A percentile compares a stretch with the other conserved stretches of the same genome.
These are phyloP conservation scores for Botrytis hyacinthi DNA, from an alignment of 2,329 filamentous ascomycete genomes.

Conservation along the genomic window DNA sequence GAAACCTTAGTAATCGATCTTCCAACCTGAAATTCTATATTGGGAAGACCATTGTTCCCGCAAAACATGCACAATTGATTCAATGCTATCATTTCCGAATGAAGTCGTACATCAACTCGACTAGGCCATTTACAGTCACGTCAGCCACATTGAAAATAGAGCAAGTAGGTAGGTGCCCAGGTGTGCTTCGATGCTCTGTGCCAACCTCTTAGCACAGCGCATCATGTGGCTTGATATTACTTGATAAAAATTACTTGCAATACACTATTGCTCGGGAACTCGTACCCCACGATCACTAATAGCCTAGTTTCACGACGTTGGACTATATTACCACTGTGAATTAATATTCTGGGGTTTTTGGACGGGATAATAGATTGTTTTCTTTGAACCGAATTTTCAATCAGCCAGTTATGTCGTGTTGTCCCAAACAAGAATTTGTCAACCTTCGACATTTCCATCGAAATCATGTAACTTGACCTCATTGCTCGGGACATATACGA, in stretches of 20 bases:
- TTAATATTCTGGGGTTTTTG: neutral
- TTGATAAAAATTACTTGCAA: neutral
- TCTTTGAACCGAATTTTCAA: neutral
- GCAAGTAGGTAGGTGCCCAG: neutral
- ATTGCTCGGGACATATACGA: neutral
- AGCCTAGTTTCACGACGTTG: constrained; percentile 7
- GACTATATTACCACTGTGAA: neutral
- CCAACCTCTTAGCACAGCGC: neutral
- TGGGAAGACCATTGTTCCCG: neutral
- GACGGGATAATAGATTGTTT: neutral
- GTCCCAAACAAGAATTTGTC: neutral
- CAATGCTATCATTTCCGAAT: neutral
- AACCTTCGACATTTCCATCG: neutral
- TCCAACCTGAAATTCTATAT: neutral
- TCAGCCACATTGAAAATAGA: constrained; percentile 6
- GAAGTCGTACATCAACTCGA: neutral
- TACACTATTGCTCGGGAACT: neutral
- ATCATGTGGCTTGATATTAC: constrained; percentile 15
- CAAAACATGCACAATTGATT: neutral
- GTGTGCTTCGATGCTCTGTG: neutral
- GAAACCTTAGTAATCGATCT: neutral
- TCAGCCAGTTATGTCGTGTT: neutral
- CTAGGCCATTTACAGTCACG: neutral
- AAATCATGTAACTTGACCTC: neutral
- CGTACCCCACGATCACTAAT: constrained; percentile 3